Evolutionary conservation across 2,329 filamentous ascomycete genomes (phyloP).

Genomic region (Cercospora nicotianae): DNA sequence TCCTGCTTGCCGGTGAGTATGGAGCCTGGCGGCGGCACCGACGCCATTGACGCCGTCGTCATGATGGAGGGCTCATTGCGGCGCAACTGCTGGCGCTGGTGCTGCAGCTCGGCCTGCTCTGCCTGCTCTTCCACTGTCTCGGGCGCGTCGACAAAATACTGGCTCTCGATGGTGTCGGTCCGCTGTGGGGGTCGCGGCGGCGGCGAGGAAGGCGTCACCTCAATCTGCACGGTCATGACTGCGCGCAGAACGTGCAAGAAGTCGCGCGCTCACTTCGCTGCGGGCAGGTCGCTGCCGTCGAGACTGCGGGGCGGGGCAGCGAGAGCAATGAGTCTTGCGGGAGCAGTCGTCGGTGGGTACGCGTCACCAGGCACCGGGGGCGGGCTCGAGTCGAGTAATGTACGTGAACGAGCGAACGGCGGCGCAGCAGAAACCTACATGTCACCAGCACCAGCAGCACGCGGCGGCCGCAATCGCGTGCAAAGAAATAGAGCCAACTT

Average conservation of each 20-base stretch:
- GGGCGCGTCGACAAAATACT: conserved; percentile 36
- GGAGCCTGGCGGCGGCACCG: conserved; percentile 55
- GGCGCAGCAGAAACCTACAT: not conserved
- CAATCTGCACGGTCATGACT: conserved; percentile 13
- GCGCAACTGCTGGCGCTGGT: conserved; percentile 26
- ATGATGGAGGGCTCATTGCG: conserved; percentile 32
- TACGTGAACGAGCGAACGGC: not conserved
- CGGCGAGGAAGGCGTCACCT: conserved; percentile 21
- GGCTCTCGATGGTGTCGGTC: conserved; percentile 34
- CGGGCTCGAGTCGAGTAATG: not conserved
- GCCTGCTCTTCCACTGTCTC: conserved; percentile 26
- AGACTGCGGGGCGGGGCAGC: not conserved
- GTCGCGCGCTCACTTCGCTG: conserved; percentile 1
- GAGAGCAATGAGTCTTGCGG: not conserved
- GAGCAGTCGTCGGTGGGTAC: not conserved
- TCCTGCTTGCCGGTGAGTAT: conserved; percentile 93
- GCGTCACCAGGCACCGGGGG: not conserved
- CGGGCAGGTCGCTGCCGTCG: not conserved
- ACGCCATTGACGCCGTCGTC: conserved; percentile 42
- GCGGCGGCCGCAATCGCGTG: not conserved
- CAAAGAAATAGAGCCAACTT: not conserved
- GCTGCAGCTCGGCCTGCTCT: conserved; percentile 21
- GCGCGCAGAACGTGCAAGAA: not conserved
- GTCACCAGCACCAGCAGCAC: not conserved
- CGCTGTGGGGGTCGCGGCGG: conserved; percentile 18